Conservation (phyloP, 257 asterid species). For the Jacaranda copaia region DNA sequence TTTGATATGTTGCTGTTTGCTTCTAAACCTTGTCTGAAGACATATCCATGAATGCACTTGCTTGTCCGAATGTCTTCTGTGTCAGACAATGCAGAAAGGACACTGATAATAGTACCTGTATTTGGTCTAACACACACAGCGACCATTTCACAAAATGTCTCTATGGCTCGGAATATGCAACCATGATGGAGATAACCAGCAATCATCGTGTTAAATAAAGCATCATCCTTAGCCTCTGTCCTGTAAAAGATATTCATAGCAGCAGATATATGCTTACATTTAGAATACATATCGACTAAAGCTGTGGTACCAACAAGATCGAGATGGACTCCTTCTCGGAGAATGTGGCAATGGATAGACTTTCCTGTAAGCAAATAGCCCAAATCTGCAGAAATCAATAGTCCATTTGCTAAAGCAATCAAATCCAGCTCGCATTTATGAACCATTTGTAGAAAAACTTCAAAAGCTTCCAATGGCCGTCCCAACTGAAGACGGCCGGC, state of each 20-base stretch:
- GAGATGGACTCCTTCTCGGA: slow-evolving; percentile 46
- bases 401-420: slow-evolving; percentile 58
- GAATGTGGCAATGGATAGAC: slow-evolving; percentile 52
- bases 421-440: slow-evolving; percentile 48
- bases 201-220: slow-evolving; percentile 59
- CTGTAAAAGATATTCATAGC: slow-evolving; percentile 48
- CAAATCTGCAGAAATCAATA: slow-evolving; percentile 53
- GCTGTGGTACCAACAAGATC: slow-evolving; percentile 63
- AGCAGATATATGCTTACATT: slow-evolving; percentile 48
- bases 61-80: slow-evolving; percentile 36
- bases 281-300: slow-evolving; percentile 62
- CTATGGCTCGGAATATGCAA: slow-evolving; percentile 41
- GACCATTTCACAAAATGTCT: slow-evolving; percentile 50
- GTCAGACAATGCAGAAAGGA: slow-evolving; percentile 52
- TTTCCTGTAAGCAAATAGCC: slow-evolving; percentile 55
- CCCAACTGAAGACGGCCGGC: slow-evolving; percentile 54
- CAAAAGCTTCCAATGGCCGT: slow-evolving; percentile 44
- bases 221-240: slow-evolving; percentile 48
- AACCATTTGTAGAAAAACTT: slow-evolving; percentile 51
- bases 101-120: slow-evolving; percentile 50
- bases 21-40: slow-evolving; percentile 52
- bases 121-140: slow-evolving; percentile 40
- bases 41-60: slow-evolving; percentile 55
- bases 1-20: slow-evolving; percentile 48
- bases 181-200: slow-evolving; percentile 55